These are phyloP conservation scores for Malus orientalis DNA, from an alignment of 306 rosid genomes.

Conservation along the genomic window DNA sequence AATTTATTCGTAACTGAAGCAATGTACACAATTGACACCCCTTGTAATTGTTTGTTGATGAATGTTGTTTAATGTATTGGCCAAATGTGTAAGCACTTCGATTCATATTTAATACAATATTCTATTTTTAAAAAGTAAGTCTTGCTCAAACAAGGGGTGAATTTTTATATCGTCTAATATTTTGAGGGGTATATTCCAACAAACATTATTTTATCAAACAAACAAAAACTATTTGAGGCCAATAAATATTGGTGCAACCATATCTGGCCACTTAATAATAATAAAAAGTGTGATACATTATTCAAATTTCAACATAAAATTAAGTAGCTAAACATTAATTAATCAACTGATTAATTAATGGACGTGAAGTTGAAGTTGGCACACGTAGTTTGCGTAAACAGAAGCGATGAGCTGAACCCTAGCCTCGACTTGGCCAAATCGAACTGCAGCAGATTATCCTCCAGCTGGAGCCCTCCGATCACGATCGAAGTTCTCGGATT, in stretches of 20 bases:
- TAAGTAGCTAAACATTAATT: background rate
- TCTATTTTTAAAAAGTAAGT: too few relatives aligned
- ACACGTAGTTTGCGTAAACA: constrained; percentile 12
- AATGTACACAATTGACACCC: too few relatives aligned
- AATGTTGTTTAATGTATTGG: too few relatives aligned
- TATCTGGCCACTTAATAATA: background rate
- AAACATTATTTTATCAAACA: background rate
- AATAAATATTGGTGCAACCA: background rate
- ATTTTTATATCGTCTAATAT: too few relatives aligned
- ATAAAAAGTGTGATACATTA: background rate
- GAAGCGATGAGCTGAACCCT: constrained; percentile 42
- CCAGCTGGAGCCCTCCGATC: constrained; percentile 64
- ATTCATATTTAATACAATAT: too few relatives aligned
- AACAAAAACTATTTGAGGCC: background rate
- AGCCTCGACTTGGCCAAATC: constrained; percentile 38
- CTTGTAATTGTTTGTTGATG: too few relatives aligned
- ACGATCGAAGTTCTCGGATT: constrained; percentile 32
- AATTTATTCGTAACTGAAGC: too few relatives aligned
- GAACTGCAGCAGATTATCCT: constrained; percentile 51
- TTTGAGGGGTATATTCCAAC: too few relatives aligned
- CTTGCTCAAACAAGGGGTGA: too few relatives aligned
- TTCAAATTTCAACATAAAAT: background rate
- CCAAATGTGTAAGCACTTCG: too few relatives aligned
- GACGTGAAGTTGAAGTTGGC: constrained; percentile 23
- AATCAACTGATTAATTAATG: background rate